Percentiles rank a stretch among this genome's conserved stretches.
phyloP scores from a whole-genome alignment of 106 monocot species.

The Gastrodia elata region DNA sequence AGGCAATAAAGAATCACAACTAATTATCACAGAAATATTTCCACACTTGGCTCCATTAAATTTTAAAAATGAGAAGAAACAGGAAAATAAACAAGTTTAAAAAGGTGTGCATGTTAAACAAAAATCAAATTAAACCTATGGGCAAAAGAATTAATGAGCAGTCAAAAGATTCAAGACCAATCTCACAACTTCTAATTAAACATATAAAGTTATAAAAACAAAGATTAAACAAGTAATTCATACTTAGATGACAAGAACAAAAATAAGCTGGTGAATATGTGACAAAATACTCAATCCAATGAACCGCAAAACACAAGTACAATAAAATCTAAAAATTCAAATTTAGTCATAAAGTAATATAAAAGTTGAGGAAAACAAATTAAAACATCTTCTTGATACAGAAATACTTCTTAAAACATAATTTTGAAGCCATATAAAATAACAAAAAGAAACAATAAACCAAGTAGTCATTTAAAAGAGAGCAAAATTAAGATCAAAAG shows the following conservation, averaged over 20 bases:
- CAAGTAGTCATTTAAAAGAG: too few relatives aligned
- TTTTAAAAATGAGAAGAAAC: neutral
- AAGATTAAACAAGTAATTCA: neutral
- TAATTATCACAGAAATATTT: neutral
- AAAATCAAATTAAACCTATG: neutral
- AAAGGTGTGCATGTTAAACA: neutral
- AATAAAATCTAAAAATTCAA: constrained; percentile 1
- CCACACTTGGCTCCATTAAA: neutral
- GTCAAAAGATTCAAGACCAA: neutral
- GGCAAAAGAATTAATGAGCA: neutral
- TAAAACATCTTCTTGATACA: neutral
- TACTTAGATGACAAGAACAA: neutral
- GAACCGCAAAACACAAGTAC: neutral
- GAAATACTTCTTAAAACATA: neutral
- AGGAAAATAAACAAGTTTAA: neutral
- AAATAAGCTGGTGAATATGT: neutral
- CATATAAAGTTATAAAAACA: neutral
- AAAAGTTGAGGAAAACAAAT: neutral
- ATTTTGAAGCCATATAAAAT: neutral
- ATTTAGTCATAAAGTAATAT: neutral
- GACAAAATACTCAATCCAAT: neutral
- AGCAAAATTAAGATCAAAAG: neutral
- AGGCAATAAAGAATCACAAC: neutral
- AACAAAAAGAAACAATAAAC: neutral
- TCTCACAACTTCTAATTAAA: neutral